Evolutionary conservation across 2,329 filamentous ascomycete species (phyloP).

Genomic region (Alternaria panax): DNA sequence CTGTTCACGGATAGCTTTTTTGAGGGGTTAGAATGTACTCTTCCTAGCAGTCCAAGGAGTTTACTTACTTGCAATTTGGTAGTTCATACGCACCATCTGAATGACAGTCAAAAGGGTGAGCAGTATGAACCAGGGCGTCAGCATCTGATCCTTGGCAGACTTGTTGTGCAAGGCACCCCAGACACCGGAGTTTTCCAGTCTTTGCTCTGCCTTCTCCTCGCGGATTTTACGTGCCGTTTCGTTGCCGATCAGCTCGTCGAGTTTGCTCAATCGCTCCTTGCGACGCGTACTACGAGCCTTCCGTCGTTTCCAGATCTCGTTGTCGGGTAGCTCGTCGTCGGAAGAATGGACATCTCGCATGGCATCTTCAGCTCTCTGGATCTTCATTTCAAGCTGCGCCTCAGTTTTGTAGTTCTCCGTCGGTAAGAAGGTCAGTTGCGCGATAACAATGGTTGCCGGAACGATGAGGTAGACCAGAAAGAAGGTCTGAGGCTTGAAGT

Average conservation of each 20-base stretch:
- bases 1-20: constrained; percentile 71
- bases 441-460: constrained; percentile 69
- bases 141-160: constrained; percentile 74
- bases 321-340: constrained; percentile 62
- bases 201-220: constrained; percentile 68
- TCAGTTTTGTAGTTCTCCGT: constrained; percentile 78
- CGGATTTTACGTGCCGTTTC: constrained; percentile 68
- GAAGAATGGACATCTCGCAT: constrained; percentile 59
- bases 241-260: constrained; percentile 74
- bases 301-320: constrained; percentile 54
- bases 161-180: constrained; percentile 84
- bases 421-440: constrained; percentile 77
- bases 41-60: neutral
- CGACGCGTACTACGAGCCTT: constrained; percentile 52
- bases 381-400: constrained; percentile 47
- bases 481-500: constrained; percentile 71
- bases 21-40: neutral
- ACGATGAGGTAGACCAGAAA: constrained; percentile 77
- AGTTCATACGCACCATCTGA: constrained; percentile 74
- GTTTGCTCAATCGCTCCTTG: constrained; percentile 69
- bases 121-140: constrained; percentile 81
- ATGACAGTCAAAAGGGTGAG: constrained; percentile 78
- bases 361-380: constrained; percentile 40
- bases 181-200: constrained; percentile 74
- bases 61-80: constrained; percentile 75